These are phyloP conservation scores for Scheffersomyces lignosus DNA, from an alignment of 805 yeast species.

Conservation along the genomic window DNA sequence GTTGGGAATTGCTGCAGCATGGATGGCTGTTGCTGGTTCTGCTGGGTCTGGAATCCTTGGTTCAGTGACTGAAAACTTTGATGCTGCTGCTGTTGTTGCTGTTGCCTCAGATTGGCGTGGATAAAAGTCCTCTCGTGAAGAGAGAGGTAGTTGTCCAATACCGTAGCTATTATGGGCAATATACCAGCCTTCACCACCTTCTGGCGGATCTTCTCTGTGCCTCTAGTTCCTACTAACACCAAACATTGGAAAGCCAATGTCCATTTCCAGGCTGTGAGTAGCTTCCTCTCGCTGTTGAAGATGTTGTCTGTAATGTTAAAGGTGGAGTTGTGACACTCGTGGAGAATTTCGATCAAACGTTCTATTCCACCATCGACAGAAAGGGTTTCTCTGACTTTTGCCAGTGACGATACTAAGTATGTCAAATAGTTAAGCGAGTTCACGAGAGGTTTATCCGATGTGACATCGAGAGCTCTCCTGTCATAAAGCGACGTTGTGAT, in stretches of 20 bases:
- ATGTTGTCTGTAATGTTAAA: slow-evolving; percentile 29
- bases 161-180: slow-evolving; percentile 86
- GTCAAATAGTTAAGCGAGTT: slow-evolving; percentile 90
- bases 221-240: slow-evolving; percentile 89
- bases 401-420: slow-evolving; percentile 79
- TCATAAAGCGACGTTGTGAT: slow-evolving; percentile 89
- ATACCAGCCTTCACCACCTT: slow-evolving; percentile 91
- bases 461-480: slow-evolving; percentile 87
- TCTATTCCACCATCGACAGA: slow-evolving; percentile 91
- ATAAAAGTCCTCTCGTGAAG: slow-evolving; percentile 40
- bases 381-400: slow-evolving; percentile 87
- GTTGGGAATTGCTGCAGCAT: slow-evolving; percentile 18
- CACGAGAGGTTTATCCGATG: slow-evolving; percentile 85
- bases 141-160: slow-evolving; percentile 78
- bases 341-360: slow-evolving; percentile 78
- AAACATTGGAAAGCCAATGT: slow-evolving; percentile 90
- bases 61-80: slow-evolving; percentile 2
- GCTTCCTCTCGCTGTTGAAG: slow-evolving; percentile 40
- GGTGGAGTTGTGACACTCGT: slow-evolving; percentile 62
- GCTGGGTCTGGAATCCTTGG: slow-evolving; percentile 10
- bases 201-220: slow-evolving; percentile 80
- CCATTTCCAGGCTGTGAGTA: slow-evolving; percentile 95
- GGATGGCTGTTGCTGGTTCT: background rate
- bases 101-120: slow-evolving; percentile 25
- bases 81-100: slow-evolving; percentile 7